A percentile compares a stretch with the other conserved stretches of the same genome.
Conservation (phyloP, 139 green algal genomes). For the Picochlorum sp. region DNA sequence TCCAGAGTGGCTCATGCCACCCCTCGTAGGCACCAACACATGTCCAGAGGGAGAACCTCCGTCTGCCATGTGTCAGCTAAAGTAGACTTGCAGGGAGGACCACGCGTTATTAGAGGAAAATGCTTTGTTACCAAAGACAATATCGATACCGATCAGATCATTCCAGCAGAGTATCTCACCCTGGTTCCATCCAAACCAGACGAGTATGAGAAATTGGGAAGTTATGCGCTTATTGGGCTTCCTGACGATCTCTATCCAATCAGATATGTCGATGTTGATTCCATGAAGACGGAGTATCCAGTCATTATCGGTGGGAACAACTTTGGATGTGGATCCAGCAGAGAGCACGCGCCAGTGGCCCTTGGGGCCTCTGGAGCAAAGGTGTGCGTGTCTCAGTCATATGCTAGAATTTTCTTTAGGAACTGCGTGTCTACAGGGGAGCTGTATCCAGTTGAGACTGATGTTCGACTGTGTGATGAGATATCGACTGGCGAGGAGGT, state of each 20-base stretch:
- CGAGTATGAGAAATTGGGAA: constrained; percentile 95
- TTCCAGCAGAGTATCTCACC: constrained; percentile 91
- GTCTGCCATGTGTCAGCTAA: constrained; percentile 17
- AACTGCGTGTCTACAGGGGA: constrained; percentile 93
- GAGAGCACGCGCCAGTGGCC: constrained; percentile 87
- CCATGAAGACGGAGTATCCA: constrained; percentile 88
- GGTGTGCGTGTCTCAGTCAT: constrained; percentile 82
- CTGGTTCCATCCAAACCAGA: constrained; percentile 91
- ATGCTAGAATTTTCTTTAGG: constrained; percentile 94
- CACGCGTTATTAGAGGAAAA: constrained; percentile 50
- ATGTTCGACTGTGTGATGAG: constrained; percentile 68
- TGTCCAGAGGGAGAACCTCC: background rate
- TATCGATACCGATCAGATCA: constrained; percentile 97
- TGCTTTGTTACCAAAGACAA: constrained; percentile 79
- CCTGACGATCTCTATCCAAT: constrained; percentile 66
- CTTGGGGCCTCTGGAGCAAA: constrained; percentile 68
- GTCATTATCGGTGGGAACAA: constrained; percentile 89
- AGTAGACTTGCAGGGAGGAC: constrained; percentile 32
- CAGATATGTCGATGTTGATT: constrained; percentile 60
- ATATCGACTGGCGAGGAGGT: constrained; percentile 73
- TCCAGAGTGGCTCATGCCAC: too few species aligned
- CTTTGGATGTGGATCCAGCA: constrained; percentile 88
- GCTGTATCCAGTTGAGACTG: constrained; percentile 82
- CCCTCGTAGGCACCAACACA: too few species aligned
- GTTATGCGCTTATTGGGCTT: constrained; percentile 83